phyloP scores from a whole-genome alignment of 345 rosid genomes.

The Leavenworthia alabamica region DNA sequence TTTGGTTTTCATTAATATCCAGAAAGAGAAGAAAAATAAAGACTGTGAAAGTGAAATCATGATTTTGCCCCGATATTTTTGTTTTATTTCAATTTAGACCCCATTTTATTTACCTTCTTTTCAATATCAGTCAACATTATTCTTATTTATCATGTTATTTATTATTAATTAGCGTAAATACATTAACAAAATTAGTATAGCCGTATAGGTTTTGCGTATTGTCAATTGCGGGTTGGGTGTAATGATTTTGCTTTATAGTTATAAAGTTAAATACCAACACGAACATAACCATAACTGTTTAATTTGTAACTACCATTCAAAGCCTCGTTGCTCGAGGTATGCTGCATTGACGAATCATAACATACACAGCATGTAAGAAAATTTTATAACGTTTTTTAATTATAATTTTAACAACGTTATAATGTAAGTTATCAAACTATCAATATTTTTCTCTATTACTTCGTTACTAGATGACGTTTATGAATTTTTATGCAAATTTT shows the following conservation, averaged over 20 bases:
- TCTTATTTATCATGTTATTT: not conserved
- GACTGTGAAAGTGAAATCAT: not conserved
- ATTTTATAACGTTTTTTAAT: not conserved
- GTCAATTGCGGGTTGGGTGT: not conserved
- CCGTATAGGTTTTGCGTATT: not conserved
- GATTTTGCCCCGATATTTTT: conserved; percentile 15
- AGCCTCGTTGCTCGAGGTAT: no score
- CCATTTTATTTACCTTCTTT: not conserved
- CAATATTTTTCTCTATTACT: not conserved
- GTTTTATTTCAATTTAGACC: conserved; percentile 6
- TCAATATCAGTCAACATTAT: no score
- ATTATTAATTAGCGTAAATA: not conserved
- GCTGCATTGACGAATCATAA: not conserved
- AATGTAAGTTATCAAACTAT: not conserved
- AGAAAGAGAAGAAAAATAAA: conserved; percentile 14
- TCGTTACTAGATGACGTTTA: no score
- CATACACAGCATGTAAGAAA: not conserved
- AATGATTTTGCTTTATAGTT: not conserved
- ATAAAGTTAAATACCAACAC: not conserved
- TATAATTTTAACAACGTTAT: not conserved
- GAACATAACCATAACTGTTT: not conserved
- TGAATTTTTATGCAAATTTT: no score
- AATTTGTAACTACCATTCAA: not conserved
- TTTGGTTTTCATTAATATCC: conserved; percentile 26
- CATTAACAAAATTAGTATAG: not conserved